A percentile compares a stretch with the other conserved stretches of the same genome.
phyloP scores from a whole-genome alignment of 257 asterid species.

The Solanum pimpinellifolium region DNA sequence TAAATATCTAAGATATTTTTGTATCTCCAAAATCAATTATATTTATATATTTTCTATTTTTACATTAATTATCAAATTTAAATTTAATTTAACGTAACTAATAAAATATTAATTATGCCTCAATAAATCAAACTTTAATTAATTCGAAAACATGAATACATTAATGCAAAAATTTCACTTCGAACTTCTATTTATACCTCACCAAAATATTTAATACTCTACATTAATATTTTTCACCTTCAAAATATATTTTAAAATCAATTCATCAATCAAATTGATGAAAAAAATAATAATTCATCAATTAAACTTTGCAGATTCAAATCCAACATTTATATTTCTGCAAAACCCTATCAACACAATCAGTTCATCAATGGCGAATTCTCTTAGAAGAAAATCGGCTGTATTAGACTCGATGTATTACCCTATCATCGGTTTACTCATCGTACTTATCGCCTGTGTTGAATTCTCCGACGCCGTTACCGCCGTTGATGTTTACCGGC shows the following conservation, averaged over 20 bases:
- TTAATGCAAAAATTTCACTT: not conserved
- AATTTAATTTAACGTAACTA: not conserved
- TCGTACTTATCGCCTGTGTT: constrained; percentile 52
- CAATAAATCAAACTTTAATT: not conserved
- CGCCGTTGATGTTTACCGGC: constrained; percentile 84
- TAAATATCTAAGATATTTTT: no score
- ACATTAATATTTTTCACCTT: not conserved
- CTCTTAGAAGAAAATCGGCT: constrained; percentile 9
- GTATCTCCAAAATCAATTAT: no score
- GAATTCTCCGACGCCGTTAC: constrained; percentile 77
- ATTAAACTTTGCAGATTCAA: not conserved
- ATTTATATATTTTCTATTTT: no score
- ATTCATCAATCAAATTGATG: not conserved
- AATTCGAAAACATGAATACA: not conserved
- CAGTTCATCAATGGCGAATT: constrained; percentile 2
- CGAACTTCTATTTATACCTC: not conserved
- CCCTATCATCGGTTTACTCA: constrained; percentile 29
- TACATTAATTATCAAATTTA: no score
- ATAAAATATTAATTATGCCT: not conserved
- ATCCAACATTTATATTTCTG: not conserved
- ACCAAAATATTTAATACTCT: not conserved
- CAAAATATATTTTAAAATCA: not conserved
- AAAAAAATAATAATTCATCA: not conserved
- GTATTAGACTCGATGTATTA: constrained; percentile 39
- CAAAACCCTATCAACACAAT: not conserved